Evolutionary conservation across 305 asterid species (phyloP).

Genomic region (Fraxinus albicans): DNA sequence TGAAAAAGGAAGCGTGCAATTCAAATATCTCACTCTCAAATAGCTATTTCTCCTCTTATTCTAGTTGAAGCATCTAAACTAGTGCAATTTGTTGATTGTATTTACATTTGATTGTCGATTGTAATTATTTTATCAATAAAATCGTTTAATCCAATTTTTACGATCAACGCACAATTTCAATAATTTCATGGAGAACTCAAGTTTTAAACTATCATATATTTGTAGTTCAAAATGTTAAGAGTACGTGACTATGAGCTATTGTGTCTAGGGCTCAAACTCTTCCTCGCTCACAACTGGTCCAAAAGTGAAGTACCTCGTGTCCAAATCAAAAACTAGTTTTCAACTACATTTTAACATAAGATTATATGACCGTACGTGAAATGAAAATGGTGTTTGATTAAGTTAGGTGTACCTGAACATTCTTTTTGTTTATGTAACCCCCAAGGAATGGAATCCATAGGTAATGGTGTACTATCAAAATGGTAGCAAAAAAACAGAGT

Average conservation of each 20-base stretch:
- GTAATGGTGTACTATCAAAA: not conserved
- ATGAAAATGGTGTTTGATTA: not conserved
- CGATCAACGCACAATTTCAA: not conserved
- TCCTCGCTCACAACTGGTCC: not conserved
- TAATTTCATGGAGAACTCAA: not conserved
- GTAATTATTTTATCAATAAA: too few species aligned
- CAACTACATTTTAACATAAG: not conserved
- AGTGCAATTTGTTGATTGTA: too few species aligned
- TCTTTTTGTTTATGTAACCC: not conserved
- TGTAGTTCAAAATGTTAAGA: too few species aligned
- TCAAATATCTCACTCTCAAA: too few species aligned
- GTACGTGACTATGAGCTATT: too few species aligned
- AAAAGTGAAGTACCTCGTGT: not conserved
- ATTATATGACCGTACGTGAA: not conserved
- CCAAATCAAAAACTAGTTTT: not conserved
- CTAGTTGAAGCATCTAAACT: too few species aligned
- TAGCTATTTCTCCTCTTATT: too few species aligned
- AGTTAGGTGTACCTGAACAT: not conserved
- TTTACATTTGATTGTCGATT: too few species aligned
- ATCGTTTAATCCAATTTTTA: too few species aligned
- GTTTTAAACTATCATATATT: not conserved
- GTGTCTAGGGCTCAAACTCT: not conserved
- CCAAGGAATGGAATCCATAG: not conserved
- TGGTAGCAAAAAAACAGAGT: not conserved
- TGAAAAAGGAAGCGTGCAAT: too few species aligned